Evolutionary conservation across 2,329 filamentous ascomycete species (phyloP), one percentile per base, ranked within the genome.

Genomic region (Diaporthe ampelina): DNA sequence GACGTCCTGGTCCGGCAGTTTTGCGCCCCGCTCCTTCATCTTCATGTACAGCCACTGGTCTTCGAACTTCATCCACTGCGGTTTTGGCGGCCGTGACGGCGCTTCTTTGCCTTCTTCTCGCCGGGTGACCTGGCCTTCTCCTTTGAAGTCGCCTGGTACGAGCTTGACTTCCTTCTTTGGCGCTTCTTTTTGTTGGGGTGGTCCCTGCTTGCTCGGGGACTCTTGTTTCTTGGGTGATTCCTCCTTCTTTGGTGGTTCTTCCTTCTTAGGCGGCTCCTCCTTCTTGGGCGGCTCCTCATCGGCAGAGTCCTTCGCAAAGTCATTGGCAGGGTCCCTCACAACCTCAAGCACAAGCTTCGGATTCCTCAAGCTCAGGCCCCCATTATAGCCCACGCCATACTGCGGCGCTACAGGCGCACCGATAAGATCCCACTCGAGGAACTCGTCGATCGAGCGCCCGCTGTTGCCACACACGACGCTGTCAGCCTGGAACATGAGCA

Each of bases 401-500:
- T 72, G n/a, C 10, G 68, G 26, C 15, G 65, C 54, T 45, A 82
- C 78, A 1, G 82, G 81, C 21, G 82, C 82, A 1, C 82, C 81
- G 70, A 83, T 73, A 24, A 81, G 78, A 74, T 85, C 83, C 76
- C 78, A 85, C 43, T 78, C 76, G 15, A 84, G 21, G 68, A 85
- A 85, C 65, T 84, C 82, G 58, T 84, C 83, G n/a, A 81, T 77
- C 61, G 75, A 77, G 5, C 72, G 73, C 37, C 76, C 52, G 24
- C 80, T 75, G 43, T 79, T 81, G 56, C 78, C 78, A 78, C 83
- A 85, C 15, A 85, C 58, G 73, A 85, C 80, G 72, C 80, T 82
- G 77, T 85, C 83, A 35, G 80, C 79, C 78, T 85, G 83, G 80
- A 85, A 85, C 11, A 84, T 73, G 21, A 85, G 80, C 21, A 85